Percentiles rank a stretch among this genome's conserved stretches.
Evolutionary conservation across 306 rosid species (phyloP).

Genomic region (Parietaria judaica): DNA sequence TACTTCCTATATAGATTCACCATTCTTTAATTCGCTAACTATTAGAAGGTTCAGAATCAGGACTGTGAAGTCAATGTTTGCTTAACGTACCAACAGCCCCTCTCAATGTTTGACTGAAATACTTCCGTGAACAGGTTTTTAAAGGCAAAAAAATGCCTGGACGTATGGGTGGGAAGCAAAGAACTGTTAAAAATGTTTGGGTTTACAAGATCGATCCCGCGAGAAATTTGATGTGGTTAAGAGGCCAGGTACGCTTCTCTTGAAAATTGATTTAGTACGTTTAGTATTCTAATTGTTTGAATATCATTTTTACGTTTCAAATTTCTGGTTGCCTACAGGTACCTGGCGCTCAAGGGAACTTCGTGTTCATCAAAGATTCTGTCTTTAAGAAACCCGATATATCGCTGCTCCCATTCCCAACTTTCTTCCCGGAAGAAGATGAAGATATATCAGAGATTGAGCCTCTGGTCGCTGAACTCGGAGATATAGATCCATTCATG

Average conservation of each 20-base stretch:
- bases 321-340: constrained; percentile 30
- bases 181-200: constrained; percentile 92
- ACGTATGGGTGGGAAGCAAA: constrained; percentile 88
- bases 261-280: constrained; percentile 3
- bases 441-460: constrained; percentile 46
- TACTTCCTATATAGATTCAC: too few species aligned
- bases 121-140: constrained; percentile 48
- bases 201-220: constrained; percentile 89
- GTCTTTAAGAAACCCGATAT: constrained; percentile 60
- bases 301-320: constrained; percentile 7
- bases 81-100: neutral
- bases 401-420: constrained; percentile 79
- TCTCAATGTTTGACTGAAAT: constrained; percentile 1
- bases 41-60: neutral
- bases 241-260: constrained; percentile 71
- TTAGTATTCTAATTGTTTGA: neutral
- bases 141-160: constrained; percentile 87
- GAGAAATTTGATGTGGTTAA: constrained; percentile 89
- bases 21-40: neutral
- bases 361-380: constrained; percentile 79
- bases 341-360: constrained; percentile 93
- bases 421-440: constrained; percentile 55
- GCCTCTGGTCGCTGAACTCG: constrained; percentile 77
- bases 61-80: neutral
- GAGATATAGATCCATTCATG: constrained; percentile 91